Evolutionary conservation across 2,329 filamentous ascomycete genomes (phyloP).

Genomic region (Colletotrichum sansevieriae): DNA sequence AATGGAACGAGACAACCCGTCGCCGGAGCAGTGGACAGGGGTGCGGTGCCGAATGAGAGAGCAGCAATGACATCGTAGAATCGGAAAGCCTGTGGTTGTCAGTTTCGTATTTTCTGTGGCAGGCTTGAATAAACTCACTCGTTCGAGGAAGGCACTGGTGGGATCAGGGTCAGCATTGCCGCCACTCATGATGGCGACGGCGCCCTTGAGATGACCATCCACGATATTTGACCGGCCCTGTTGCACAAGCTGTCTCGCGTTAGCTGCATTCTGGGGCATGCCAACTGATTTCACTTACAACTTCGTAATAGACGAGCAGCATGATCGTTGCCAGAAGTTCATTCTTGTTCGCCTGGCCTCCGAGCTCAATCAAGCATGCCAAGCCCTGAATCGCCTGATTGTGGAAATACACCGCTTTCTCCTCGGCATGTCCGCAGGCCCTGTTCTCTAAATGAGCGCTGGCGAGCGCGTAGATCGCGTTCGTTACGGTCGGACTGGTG

Average conservation of each 20-base stretch:
- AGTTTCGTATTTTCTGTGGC: neutral
- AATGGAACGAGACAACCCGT: conserved; percentile 61
- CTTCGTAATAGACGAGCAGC: conserved; percentile 73
- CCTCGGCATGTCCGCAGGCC: conserved; percentile 57
- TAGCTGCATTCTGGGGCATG: neutral
- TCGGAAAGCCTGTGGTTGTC: conserved; percentile 66
- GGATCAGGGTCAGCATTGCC: conserved; percentile 60
- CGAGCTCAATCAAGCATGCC: conserved; percentile 67
- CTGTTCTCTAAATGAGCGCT: conserved; percentile 85
- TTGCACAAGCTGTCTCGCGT: conserved; percentile 67
- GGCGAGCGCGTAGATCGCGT: conserved; percentile 86
- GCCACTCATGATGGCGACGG: conserved; percentile 70
- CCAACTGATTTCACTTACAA: conserved; percentile 58
- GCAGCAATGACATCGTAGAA: conserved; percentile 77
- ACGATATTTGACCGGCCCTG: conserved; percentile 71
- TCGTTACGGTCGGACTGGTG: conserved; percentile 73
- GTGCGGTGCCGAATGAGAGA: conserved; percentile 70
- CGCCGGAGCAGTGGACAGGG: conserved; percentile 64
- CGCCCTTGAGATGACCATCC: conserved; percentile 71
- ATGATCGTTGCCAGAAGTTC: conserved; percentile 73
- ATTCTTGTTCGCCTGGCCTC: conserved; percentile 63
- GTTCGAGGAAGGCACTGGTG: conserved; percentile 69
- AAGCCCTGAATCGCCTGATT: conserved; percentile 71
- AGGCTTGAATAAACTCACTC: conserved; percentile 55
- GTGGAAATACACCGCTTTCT: conserved; percentile 71